These are phyloP conservation scores for Colletotrichum aenigma DNA, from an alignment of 2,329 filamentous ascomycete genomes.

Conservation along the genomic window DNA sequence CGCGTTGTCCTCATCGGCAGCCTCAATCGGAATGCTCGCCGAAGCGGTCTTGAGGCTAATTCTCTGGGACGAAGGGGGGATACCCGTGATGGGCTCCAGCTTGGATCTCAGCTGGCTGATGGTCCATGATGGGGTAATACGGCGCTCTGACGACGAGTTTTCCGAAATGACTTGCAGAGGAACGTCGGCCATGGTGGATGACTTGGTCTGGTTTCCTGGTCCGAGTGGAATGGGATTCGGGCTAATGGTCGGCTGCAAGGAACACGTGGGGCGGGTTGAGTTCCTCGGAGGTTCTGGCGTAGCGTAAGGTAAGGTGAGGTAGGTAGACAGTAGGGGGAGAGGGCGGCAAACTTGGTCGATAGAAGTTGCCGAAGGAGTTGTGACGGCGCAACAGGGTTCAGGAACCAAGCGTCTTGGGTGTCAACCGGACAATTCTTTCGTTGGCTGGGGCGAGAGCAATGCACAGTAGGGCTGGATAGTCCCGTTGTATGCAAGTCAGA, in stretches of 20 bases:
- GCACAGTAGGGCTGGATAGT: slow-evolving; percentile 14
- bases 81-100: slow-evolving; percentile 90
- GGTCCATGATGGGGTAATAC: slow-evolving; percentile 91
- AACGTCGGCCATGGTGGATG: slow-evolving; percentile 68
- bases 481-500: slow-evolving; percentile 19
- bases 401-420: slow-evolving; percentile 1
- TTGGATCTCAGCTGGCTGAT: slow-evolving; percentile 83
- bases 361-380: not conserved
- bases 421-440: slow-evolving; percentile 8
- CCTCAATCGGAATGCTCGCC: slow-evolving; percentile 68
- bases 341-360: not conserved
- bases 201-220: slow-evolving; percentile 15
- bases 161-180: slow-evolving; percentile 78
- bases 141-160: slow-evolving; percentile 82
- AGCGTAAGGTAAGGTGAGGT: not conserved
- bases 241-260: slow-evolving; percentile 15
- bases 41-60: slow-evolving; percentile 72
- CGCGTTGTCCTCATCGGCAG: slow-evolving; percentile 73
- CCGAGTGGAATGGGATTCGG: not conserved
- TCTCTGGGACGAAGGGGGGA: slow-evolving; percentile 80
- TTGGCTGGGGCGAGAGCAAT: not conserved
- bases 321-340: not conserved
- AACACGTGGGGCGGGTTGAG: slow-evolving; percentile 24
- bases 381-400: not conserved
- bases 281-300: not conserved